Base-by-base conservation (phyloP, 371 early-diverging fungal species). In the Circinella umbellata region DNA sequence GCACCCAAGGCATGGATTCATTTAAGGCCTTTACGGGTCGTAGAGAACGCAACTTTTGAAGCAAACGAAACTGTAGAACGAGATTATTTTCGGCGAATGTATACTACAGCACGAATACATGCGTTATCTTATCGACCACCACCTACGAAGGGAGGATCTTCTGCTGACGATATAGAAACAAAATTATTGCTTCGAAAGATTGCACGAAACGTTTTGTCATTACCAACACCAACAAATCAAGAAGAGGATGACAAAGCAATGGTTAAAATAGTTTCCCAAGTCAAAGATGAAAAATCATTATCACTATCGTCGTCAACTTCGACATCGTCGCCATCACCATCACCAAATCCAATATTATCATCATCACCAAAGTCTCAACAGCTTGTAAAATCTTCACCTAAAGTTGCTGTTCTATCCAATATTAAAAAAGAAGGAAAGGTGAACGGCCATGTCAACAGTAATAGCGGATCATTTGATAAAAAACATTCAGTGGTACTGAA, bases 1-100 rank as follows among this genome's bases (percentile, higher is more conserved):
- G 72, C 82, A 47, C 78, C 82, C 4, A 77, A 77, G 34, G 80
- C 75, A 0, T 82, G 80, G 77, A 76, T 82, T 17, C 78, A 80
- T 59, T 59, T 80, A 13, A 67, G 83, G 9, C 83, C 83, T 7
- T 69, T 83, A 8, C 72, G 76, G 0, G 68, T 80, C 1, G 67
- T 83, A 8, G 75, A 80, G 39, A 70, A 76, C 7, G 68, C 75
- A 35, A 61, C 55, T 0, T 80, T 83, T 69, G 77, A 77, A 36
- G 76, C 78, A 20, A 83, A 83, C 35, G 80, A 83, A 34, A 49
- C 76, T 0, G 76, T 80, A 51, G 79, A 83, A 38, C 73, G 83
- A 5, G 83, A 80, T 48, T 79, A 77, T 47, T 80, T 83, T 70
- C 73, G 71, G 60, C 73, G 80, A 1, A 76, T 82, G 75, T 81